These are phyloP conservation scores for Salix purpurea DNA, from an alignment of 345 rosid species.

Conservation along the genomic window DNA sequence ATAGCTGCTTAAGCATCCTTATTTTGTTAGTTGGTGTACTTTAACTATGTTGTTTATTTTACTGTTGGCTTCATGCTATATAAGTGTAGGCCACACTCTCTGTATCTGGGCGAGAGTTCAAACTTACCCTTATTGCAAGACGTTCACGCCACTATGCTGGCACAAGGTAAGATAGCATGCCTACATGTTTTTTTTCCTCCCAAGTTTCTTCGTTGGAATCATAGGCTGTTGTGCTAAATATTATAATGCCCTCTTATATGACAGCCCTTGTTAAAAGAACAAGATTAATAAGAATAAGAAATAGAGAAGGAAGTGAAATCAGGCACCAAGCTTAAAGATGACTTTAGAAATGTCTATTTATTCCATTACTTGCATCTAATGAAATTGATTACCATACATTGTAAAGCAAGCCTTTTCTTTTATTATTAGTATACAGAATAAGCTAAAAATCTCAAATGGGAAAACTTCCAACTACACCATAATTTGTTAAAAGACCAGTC, in stretches of 20 bases:
- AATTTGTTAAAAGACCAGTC: not conserved
- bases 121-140: constrained; percentile 86
- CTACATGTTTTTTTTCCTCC: not conserved
- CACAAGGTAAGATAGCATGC: constrained; percentile 58
- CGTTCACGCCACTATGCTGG: constrained; percentile 99
- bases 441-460: not conserved
- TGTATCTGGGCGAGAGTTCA: constrained; percentile 71
- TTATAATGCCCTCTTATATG: not conserved
- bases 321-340: not conserved
- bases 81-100: constrained; percentile 62
- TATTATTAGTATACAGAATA: not conserved
- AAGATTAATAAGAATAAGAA: not conserved
- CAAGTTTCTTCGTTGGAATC: not conserved
- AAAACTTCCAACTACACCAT: not conserved
- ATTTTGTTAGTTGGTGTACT: not conserved
- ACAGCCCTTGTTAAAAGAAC: not conserved
- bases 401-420: not conserved
- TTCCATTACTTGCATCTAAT: not conserved
- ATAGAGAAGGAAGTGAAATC: not conserved
- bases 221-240: not conserved
- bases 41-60: not conserved
- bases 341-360: not conserved
- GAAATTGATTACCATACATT: not conserved
- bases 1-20: not conserved
- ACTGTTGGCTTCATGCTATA: constrained; percentile 15